Conservation (phyloP, 2,329 filamentous ascomycete genomes). For the Akanthomyces uredinophilus region DNA sequence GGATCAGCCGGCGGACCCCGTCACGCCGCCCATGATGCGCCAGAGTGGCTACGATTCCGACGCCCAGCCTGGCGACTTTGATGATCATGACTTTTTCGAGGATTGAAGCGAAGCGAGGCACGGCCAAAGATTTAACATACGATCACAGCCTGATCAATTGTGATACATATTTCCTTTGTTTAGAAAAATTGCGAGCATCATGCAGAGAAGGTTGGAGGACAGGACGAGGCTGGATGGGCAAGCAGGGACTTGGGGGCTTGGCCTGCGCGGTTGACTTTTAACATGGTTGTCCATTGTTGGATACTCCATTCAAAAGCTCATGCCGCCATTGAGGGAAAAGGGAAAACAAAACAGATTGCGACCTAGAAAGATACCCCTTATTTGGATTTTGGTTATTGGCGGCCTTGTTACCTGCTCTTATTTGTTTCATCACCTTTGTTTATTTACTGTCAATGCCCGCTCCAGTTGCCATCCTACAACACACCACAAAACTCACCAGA, state of each 20-base stretch:
- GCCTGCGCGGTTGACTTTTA: neutral
- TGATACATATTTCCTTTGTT: constrained; percentile 25
- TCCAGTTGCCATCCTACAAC: neutral
- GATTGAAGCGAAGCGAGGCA: constrained; percentile 24
- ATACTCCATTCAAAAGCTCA: neutral
- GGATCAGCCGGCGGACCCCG: constrained; percentile 34
- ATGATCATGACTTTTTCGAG: constrained; percentile 56
- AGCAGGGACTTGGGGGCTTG: neutral
- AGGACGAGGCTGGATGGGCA: neutral
- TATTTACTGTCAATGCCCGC: neutral
- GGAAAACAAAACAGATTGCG: constrained; percentile 9
- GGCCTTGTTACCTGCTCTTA: neutral
- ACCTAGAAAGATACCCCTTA: constrained; percentile 24
- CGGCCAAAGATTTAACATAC: neutral
- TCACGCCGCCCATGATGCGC: constrained; percentile 59
- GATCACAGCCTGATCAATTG: constrained; percentile 5
- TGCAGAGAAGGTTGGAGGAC: neutral
- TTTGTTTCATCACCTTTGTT: constrained; percentile 2
- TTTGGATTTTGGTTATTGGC: constrained; percentile 16
- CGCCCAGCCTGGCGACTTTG: constrained; percentile 54
- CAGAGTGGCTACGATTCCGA: constrained; percentile 56
- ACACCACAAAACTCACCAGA: neutral
- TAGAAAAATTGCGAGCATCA: constrained; percentile 14
- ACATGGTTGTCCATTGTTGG: neutral
- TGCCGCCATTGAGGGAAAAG: neutral